A percentile compares a stretch with the other conserved stretches of the same genome.
These are phyloP conservation scores for Takakia lepidozioides DNA, from an alignment of 225 moss, liverwort and hornwort genomes.

Conservation along the genomic window DNA sequence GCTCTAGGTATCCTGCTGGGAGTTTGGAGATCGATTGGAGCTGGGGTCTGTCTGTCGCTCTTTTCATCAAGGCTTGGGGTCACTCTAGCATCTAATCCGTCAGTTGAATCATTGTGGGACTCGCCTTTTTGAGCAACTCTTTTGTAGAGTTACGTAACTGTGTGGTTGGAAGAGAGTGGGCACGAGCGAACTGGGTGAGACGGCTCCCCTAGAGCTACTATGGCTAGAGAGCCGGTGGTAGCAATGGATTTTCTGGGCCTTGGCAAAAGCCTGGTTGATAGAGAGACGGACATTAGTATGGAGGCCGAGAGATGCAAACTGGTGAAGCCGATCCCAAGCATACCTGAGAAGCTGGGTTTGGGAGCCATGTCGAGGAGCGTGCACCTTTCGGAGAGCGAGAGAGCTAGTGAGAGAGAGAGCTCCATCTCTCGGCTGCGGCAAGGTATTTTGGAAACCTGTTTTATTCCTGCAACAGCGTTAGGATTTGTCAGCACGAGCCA, in stretches of 20 bases:
- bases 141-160: too few relatives aligned
- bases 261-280: slow-evolving; percentile 4
- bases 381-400: slow-evolving; percentile 8
- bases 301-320: slow-evolving; percentile 15
- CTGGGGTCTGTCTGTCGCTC: too few relatives aligned
- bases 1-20: too few relatives aligned
- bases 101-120: too few relatives aligned
- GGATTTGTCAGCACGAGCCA: not conserved
- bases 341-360: slow-evolving; percentile 6
- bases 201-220: too few relatives aligned
- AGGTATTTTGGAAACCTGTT: not conserved
- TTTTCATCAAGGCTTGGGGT: too few relatives aligned
- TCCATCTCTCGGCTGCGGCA: slow-evolving; percentile 4
- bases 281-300: not conserved
- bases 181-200: too few relatives aligned
- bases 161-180: too few relatives aligned
- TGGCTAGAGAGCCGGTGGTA: slow-evolving; percentile 33
- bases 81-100: too few relatives aligned
- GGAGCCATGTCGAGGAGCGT: slow-evolving; percentile 12
- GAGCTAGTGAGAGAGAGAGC: slow-evolving; percentile 3
- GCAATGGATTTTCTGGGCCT: slow-evolving; percentile 35
- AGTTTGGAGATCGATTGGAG: too few relatives aligned
- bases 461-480: too few relatives aligned
- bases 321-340: slow-evolving; percentile 29
- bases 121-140: too few relatives aligned